Percentiles rank a stretch among this genome's conserved stretches.
phyloP scores from a whole-genome alignment of 2,329 filamentous ascomycete species.

The Fulvia fulva region DNA sequence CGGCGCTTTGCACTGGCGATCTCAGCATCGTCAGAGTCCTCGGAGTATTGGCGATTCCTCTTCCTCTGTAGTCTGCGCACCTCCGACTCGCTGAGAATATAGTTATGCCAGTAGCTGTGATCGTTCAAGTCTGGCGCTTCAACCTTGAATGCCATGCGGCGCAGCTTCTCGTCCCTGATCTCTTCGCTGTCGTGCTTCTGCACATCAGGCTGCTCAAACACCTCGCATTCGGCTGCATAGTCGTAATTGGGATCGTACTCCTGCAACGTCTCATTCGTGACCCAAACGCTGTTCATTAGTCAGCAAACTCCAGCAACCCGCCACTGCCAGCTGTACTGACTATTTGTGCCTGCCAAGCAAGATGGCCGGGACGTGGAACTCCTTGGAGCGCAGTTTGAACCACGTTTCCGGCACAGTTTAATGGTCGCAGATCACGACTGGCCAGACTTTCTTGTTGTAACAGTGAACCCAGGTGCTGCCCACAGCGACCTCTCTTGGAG shows the following conservation, averaged over 20 bases:
- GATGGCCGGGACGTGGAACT: slow-evolving; percentile 17
- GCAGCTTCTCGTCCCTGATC: slow-evolving; percentile 6
- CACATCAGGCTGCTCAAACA: slow-evolving; percentile 1
- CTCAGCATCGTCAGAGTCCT: background rate
- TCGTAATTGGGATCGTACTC: slow-evolving; percentile 13
- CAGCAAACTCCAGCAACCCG: background rate
- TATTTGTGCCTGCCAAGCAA: slow-evolving; percentile 22
- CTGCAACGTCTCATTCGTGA: slow-evolving; percentile 6
- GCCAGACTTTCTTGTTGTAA: slow-evolving; percentile 16
- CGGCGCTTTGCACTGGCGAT: background rate
- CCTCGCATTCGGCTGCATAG: slow-evolving; percentile 7
- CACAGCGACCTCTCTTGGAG: background rate
- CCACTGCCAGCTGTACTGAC: slow-evolving; percentile 14
- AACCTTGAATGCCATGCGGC: slow-evolving; percentile 7
- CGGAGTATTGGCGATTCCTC: background rate
- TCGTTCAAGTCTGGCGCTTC: slow-evolving; percentile 8
- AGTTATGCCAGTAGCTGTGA: slow-evolving; percentile 12
- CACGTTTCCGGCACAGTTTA: slow-evolving; percentile 11
- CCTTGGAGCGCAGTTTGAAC: slow-evolving; percentile 2
- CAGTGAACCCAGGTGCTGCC: slow-evolving; percentile 17
- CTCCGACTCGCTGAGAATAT: slow-evolving; percentile 6
- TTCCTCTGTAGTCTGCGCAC: slow-evolving; percentile 10
- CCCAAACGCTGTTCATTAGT: slow-evolving; percentile 18
- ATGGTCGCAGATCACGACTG: slow-evolving; percentile 21
- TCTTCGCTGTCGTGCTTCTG: slow-evolving; percentile 3